A percentile compares a stretch with the other conserved stretches of the same genome.
phyloP scores from a whole-genome alignment of 768 basidiomycete genomes.

The Lactarius akahatsu region DNA sequence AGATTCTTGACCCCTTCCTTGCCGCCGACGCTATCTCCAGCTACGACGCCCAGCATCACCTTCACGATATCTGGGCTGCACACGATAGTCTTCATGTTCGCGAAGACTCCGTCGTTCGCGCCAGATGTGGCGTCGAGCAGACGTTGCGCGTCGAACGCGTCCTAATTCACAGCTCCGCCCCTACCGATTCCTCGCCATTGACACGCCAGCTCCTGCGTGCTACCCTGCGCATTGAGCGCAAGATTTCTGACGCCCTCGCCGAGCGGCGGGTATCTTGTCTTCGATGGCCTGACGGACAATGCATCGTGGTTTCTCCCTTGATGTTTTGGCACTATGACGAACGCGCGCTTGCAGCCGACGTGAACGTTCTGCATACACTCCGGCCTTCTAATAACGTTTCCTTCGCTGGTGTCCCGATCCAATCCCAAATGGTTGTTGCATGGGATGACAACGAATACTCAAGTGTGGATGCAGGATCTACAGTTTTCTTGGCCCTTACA shows the following conservation, averaged over 20 bases:
- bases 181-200: conserved; percentile 52
- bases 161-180: conserved; percentile 57
- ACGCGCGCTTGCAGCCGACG: conserved; percentile 50
- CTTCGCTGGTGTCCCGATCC: conserved; percentile 62
- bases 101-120: conserved; percentile 68
- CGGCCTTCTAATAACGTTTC: conserved; percentile 52
- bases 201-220: conserved; percentile 61
- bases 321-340: conserved; percentile 73
- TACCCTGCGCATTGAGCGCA: conserved; percentile 61
- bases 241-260: conserved; percentile 48
- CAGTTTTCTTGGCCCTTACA: conserved; percentile 72
- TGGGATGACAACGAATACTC: conserved; percentile 58
- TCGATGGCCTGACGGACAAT: conserved; percentile 49
- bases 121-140: conserved; percentile 65
- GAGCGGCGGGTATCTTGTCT: conserved; percentile 53
- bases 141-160: conserved; percentile 78
- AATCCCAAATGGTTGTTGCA: conserved; percentile 74
- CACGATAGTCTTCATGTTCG: conserved; percentile 61
- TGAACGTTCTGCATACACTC: conserved; percentile 59
- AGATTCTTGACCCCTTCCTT: conserved; percentile 62
- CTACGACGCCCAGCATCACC: conserved; percentile 56
- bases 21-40: conserved; percentile 53
- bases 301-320: conserved; percentile 71
- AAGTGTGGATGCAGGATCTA: conserved; percentile 53
- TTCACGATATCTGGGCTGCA: conserved; percentile 70